These are phyloP conservation scores for Sugiyamaella americana DNA, from an alignment of 805 yeast genomes.

Conservation along the genomic window DNA sequence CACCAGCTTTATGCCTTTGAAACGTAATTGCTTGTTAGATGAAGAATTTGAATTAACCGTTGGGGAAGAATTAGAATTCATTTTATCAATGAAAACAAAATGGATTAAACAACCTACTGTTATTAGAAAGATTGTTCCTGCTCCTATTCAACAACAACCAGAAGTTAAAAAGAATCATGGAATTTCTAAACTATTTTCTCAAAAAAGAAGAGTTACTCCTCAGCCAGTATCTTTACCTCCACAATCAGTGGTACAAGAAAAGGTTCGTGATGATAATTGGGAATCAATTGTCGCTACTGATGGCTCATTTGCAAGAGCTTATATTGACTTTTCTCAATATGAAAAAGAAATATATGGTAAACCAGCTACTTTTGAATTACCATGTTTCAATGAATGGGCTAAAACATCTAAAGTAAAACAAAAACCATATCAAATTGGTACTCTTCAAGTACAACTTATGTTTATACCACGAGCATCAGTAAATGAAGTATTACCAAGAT, in stretches of 20 bases:
- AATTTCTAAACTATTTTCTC: constrained; percentile 14
- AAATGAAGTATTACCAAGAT: constrained; percentile 39
- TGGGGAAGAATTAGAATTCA: constrained; percentile 53
- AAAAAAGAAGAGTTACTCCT: constrained; percentile 5
- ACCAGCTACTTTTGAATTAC: constrained; percentile 47
- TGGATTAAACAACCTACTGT: constrained; percentile 35
- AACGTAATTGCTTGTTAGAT: constrained; percentile 36
- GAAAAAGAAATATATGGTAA: constrained; percentile 52
- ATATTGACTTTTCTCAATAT: constrained; percentile 56
- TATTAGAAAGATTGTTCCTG: constrained; percentile 13
- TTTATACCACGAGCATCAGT: constrained; percentile 51
- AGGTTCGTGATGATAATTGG: constrained; percentile 39
- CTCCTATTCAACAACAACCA: constrained; percentile 1
- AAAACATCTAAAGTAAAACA: constrained; percentile 23
- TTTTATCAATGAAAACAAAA: constrained; percentile 63
- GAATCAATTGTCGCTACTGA: constrained; percentile 63
- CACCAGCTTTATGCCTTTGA: constrained; percentile 44
- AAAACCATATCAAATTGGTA: constrained; percentile 42
- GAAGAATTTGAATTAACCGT: constrained; percentile 79
- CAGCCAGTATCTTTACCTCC: constrained; percentile 4
- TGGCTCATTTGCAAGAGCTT: constrained; percentile 84
- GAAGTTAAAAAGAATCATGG: constrained; percentile 13
- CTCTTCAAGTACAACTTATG: constrained; percentile 49
- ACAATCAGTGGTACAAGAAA: constrained; percentile 3
- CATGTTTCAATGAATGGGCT: constrained; percentile 82